Evolutionary conservation across 257 asterid genomes (phyloP), one percentile per base, ranked within the genome.

Genomic region (Solanum dulcamara): DNA sequence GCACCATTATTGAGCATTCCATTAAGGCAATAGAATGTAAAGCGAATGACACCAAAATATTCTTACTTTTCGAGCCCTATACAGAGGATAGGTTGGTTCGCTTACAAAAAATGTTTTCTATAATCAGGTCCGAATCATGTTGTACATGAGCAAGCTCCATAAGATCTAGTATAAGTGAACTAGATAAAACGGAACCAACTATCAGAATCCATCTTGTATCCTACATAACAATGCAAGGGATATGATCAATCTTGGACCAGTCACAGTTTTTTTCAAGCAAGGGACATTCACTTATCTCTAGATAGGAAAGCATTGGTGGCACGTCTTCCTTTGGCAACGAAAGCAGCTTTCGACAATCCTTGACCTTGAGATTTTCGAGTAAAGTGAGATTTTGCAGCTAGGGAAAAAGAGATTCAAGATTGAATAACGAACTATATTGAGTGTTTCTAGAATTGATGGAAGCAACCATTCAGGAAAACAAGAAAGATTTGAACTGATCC

Each of bases 211-310:
- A 70, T 70, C 50, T 20, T 72, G 53, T 40, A 40, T 5, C 55
- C 88, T 90, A 90, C 91, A 89, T 91, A 77, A 91, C 88, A 83
- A 89, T 89, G 85, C 94, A 90, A 71, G 94, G 94, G 84, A 91
- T 84, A 85, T 90, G 89, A 89, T 90, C 92, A 17, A 91, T 71
- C 67, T 89, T 87, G 32, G 92, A 85, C 89, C 83, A 86, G 26
- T 89, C 92, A 64, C 90, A 91, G 53, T 44, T 67, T 30, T 85
- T 46, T 77, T 88, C 87, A 57, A 88, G 92, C 89, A 77, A 72
- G 20, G 92, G 89, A 84, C 92, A 89, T 28, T 59, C 86, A 32
- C 89, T 89, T 83, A 91, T 90, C 89, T 91, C 93, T 2, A 91
- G 89, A 85, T 75, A 88, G 35, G 92, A 89, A 85, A 90, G 90